Conservation (phyloP, 2,329 filamentous ascomycete species). For the Setomelanomma holmii region DNA sequence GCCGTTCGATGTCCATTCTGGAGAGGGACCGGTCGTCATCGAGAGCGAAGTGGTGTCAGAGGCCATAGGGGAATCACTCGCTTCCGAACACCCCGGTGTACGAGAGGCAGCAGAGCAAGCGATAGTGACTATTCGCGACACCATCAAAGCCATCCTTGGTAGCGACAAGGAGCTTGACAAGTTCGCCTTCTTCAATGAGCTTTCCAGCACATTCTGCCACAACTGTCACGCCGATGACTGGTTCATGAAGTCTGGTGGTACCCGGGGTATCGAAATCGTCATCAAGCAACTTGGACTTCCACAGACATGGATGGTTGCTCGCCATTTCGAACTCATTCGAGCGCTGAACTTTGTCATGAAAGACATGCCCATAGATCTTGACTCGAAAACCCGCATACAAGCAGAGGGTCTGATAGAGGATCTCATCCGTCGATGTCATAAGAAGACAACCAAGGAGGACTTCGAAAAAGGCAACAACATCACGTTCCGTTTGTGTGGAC, state of each 20-base stretch:
- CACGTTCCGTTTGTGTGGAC: constrained; percentile 78
- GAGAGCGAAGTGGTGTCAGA: constrained; percentile 89
- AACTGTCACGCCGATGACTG: constrained; percentile 97
- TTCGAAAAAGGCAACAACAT: constrained; percentile 70
- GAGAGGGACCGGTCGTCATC: constrained; percentile 85
- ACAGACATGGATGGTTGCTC: constrained; percentile 79
- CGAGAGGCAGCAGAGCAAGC: constrained; percentile 82
- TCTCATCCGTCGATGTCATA: constrained; percentile 79
- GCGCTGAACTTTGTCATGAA: constrained; percentile 98
- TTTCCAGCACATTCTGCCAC: constrained; percentile 87
- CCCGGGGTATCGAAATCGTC: constrained; percentile 85
- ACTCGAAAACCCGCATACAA: constrained; percentile 83
- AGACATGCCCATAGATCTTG: constrained; percentile 93
- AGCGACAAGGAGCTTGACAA: constrained; percentile 73
- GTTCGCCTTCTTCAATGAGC: constrained; percentile 82
- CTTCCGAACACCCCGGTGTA: constrained; percentile 81
- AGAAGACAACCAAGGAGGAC: constrained; percentile 81
- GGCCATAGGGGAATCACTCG: constrained; percentile 86
- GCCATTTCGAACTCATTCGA: constrained; percentile 86
- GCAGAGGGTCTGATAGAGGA: constrained; percentile 84
- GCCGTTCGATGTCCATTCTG: constrained; percentile 82
- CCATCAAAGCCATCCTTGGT: constrained; percentile 80
- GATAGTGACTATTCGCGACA: constrained; percentile 78
- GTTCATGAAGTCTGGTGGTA: constrained; percentile 96
- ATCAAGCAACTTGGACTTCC: constrained; percentile 85